Base-by-base conservation (phyloP, 176 grass and related monocot species). In the Juncus inflexus region DNA sequence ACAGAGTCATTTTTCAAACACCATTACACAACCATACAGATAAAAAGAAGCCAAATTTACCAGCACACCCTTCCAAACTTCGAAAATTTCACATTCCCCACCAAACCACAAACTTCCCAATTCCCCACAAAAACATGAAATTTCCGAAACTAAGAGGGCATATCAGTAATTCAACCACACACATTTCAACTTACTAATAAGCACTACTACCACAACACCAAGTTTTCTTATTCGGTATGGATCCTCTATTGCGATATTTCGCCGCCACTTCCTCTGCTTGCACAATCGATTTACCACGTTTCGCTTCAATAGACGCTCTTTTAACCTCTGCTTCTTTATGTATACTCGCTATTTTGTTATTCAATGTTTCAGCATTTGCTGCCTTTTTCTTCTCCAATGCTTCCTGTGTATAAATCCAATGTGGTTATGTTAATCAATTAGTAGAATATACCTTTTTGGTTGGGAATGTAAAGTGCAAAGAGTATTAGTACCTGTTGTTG, bases 291-390 rank as follows among this genome's bases (percentile, higher is more conserved):
- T 90, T 83, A 0, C 86, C 86, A 2, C 74, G 86, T 59, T 78
- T 80, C 2, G 83, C 83, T 55, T 90, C 86, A 0, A 87, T 55
- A 36, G 65, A 7, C 1, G 86, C 86, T 80, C 77, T 81, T 86
- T 83, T 90, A 74, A 90, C 82, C 76, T 95, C 90, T 4, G 90
- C 86, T 3, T 78, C 62, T 65, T 86, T 95, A 76, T 86, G 90
- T 42, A 95, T 65, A 58, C 65, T 50, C 2, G 86, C 86, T 42
- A 90, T 56, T 83, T 86, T 83, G 77, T 90, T 95, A 68, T 84
- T 90, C 42, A 86, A 60, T 63, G 81, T 90, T 76, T 90, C 90
- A 5, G 79, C 86, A 9, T 84, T 83, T 4, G 64, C 74, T 3
- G 90, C 86, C 67, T 84, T 86, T 76, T 90, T 95, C 77, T 81